Evolutionary conservation across 2,329 filamentous ascomycete genomes (phyloP), one percentile per base, ranked within the genome.

Genomic region (Emmonsiellopsis sp.): DNA sequence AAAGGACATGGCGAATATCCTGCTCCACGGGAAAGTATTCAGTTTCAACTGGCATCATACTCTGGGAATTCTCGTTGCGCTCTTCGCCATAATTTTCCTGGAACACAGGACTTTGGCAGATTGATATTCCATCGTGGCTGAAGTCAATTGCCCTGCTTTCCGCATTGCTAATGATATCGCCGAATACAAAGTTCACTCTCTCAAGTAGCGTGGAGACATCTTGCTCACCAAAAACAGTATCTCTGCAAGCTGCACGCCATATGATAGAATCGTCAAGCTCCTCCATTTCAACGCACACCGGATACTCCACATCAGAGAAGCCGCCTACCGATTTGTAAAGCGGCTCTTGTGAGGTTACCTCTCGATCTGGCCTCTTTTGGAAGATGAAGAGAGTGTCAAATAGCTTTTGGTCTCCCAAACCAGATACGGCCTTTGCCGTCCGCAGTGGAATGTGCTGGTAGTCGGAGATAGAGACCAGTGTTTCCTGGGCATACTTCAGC

Each of bases 221-320:
- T 0, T 63, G 54, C 0, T 66, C 58, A 10, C 78, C 73, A 5
- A 84, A 67, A 9, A 81, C 77, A 0, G 71, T 70, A 1, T 77
- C 73, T 60, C 88, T 83, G 57, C 84, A 85, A 4, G 89, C 88
- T 14, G 83, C 77, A 10, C 87, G 83, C 85, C 90, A 93, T 0
- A 82, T 57, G 1, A 94, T 65, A 0, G 68, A 62, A 14, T 78
- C 69, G 0, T 69, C 72, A 0, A 79, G 66, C 5, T 80, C 69
- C 64, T 95, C 88, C 65, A 93, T 82, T 69, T 96, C 91, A 2
- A 88, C 79, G 61, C 88, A 93, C 3, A 95, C 70, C 0, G 88
- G 85, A 65, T 91, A 94, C 58, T 95, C 89, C 1, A 92, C 83
- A 21, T 84, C 79, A 0, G 88, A 84, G 2, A 73, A 70, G 0